Evolutionary conservation across 768 basidiomycete species (phyloP).

Genomic region (Leucocoprinus birnbaumii): DNA sequence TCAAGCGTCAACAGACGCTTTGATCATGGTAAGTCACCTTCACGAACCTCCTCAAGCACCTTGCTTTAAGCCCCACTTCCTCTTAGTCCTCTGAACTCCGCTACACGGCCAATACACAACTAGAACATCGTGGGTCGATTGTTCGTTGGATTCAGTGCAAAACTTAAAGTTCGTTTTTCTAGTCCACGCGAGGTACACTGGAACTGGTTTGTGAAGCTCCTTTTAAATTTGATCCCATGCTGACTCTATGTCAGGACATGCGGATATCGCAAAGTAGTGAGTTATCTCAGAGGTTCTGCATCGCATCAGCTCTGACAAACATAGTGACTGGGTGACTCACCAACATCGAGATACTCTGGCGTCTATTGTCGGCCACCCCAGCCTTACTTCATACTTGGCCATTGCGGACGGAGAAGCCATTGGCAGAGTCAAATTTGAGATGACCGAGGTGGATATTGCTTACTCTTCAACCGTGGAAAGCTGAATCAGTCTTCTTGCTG

Average conservation of each 20-base stretch:
- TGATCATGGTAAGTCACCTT: slow-evolving; percentile 40
- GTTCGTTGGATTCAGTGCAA: background rate
- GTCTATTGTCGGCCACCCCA: slow-evolving; percentile 89
- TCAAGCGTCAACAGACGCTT: slow-evolving; percentile 31
- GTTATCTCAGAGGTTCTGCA: slow-evolving; percentile 24
- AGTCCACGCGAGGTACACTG: slow-evolving; percentile 97
- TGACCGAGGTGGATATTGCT: slow-evolving; percentile 74
- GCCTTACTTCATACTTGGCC: slow-evolving; percentile 81
- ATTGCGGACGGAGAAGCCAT: slow-evolving; percentile 94
- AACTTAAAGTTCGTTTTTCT: slow-evolving; percentile 13
- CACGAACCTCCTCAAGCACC: slow-evolving; percentile 5
- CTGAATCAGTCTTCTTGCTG: slow-evolving; percentile 12
- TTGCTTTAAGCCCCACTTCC: slow-evolving; percentile 12
- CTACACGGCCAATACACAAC: slow-evolving; percentile 94
- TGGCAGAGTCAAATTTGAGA: slow-evolving; percentile 87
- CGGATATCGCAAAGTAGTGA: slow-evolving; percentile 94
- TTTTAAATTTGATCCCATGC: slow-evolving; percentile 1
- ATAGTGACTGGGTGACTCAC: slow-evolving; percentile 95
- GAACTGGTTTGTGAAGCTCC: slow-evolving; percentile 78
- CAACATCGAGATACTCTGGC: slow-evolving; percentile 96
- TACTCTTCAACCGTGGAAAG: background rate
- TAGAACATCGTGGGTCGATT: slow-evolving; percentile 78
- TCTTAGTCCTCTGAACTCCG: slow-evolving; percentile 84
- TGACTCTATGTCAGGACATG: slow-evolving; percentile 63
- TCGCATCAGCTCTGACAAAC: slow-evolving; percentile 1